Percentiles rank a stretch among this genome's conserved stretches.
phyloP scores from a whole-genome alignment of 352 stramenopile species.

The Pythium dissimile region DNA sequence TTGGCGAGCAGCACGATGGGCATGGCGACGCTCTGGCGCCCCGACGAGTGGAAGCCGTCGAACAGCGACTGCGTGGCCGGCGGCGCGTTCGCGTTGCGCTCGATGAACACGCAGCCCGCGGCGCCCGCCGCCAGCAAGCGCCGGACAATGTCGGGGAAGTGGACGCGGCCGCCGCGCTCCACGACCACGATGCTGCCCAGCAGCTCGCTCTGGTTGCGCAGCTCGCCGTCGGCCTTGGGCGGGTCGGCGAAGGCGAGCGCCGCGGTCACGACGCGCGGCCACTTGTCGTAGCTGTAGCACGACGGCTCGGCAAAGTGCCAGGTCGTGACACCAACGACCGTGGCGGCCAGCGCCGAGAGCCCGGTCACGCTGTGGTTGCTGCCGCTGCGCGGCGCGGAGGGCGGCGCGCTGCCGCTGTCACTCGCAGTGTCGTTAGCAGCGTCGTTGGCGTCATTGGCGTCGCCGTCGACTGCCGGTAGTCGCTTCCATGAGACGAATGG shows the following conservation, averaged over 20 bases:
- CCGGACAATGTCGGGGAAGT: conserved; percentile 84
- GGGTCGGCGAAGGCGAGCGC: conserved; percentile 61
- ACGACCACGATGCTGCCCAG: conserved; percentile 71
- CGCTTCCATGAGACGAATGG: conserved; percentile 65
- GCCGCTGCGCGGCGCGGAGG: conserved; percentile 7
- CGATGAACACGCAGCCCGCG: conserved; percentile 75
- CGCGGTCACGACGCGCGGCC: conserved; percentile 42
- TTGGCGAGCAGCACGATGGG: conserved; percentile 79
- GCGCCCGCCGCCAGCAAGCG: conserved; percentile 61
- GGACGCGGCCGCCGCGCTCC: conserved; percentile 70
- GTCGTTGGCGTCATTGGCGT: not conserved
- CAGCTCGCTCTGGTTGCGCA: conserved; percentile 55
- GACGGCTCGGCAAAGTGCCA: conserved; percentile 84
- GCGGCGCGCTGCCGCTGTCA: too few relatives aligned
- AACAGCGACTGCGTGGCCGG: conserved; percentile 71
- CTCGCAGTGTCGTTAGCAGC: not conserved
- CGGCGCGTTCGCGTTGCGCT: conserved; percentile 46
- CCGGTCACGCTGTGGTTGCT: conserved; percentile 14
- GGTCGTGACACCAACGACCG: conserved; percentile 22
- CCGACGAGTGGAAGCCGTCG: conserved; percentile 85
- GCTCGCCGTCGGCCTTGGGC: conserved; percentile 60
- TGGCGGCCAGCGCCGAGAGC: conserved; percentile 29
- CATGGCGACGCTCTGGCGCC: conserved; percentile 64
- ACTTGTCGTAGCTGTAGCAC: conserved; percentile 77
- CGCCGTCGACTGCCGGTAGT: conserved; percentile 2